Base-by-base conservation (phyloP, 441 rosid species). In the Breynia disticha region DNA sequence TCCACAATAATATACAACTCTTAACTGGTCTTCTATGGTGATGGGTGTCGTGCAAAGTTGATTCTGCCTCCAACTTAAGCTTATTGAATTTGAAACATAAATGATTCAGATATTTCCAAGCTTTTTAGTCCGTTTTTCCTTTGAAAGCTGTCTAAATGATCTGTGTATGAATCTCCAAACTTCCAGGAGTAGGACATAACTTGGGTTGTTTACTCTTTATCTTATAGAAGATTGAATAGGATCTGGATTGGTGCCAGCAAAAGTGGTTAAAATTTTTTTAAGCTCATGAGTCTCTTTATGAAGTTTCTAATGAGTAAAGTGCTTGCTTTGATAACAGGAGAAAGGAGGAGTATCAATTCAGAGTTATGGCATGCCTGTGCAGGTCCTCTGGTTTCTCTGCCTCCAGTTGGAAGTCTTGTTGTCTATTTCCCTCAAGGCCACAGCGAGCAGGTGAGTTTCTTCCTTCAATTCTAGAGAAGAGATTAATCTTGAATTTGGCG, bases 401-500 rank as follows among this genome's bases (percentile, higher is more conserved):
- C 98, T 54, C 96, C 95, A 2, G 83, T 81, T 17, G 93, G 96
- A 61, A 90, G 98, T 67, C 88, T 87, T 59, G 98, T 90, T 28
- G 88, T 90, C 54, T 90, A 90, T 86, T 90, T 90, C 72, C 98
- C 98, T 60, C 98, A 90, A 74, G 98, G 98, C 73, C 98, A 90
- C 75, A 90, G 98, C 19, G 98, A 90, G 78, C 98, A 90, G 72
- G 98, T 87, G n/a, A 20, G 79, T 60, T 39, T 0, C 50, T 57
- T 66, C 44, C 18, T 52, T 63, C 39, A 22, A 61, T 66, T n/a
- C 49, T 37, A 57, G 28, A 46, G 17, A 51, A 64, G 38, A 24
- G 52, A 46, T 39, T 57, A 24, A 50, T 66, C 32, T 62, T 56
- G 18, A 43, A 46, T 64, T 39, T 52, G 17, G 53, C 57, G 37